These are phyloP conservation scores for Metschnikowia hibisci DNA, from an alignment of 805 yeast species.

Conservation along the genomic window DNA sequence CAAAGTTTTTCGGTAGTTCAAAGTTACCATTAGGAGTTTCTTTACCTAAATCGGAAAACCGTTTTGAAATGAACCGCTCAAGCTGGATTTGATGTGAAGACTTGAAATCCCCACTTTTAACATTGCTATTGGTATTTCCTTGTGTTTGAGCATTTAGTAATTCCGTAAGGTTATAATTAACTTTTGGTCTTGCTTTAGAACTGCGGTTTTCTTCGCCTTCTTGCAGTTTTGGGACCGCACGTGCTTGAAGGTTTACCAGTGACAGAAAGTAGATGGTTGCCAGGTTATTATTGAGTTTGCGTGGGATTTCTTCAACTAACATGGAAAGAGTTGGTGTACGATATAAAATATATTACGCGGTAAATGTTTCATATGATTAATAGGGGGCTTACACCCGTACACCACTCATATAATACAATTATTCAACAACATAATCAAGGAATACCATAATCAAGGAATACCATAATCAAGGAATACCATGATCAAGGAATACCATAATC, in stretches of 20 bases:
- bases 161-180: conserved; percentile 41
- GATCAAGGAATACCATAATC: too few relatives aligned
- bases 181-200: conserved; percentile 37
- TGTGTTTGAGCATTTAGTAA: conserved; percentile 42
- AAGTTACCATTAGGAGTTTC: conserved; percentile 30
- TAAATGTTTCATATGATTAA: neutral
- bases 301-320: conserved; percentile 45
- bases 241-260: conserved; percentile 38
- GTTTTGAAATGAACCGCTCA: conserved; percentile 35
- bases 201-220: conserved; percentile 20
- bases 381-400: conserved; percentile 3
- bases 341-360: neutral
- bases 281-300: conserved; percentile 24
- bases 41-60: conserved; percentile 33
- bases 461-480: too few relatives aligned
- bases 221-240: conserved; percentile 24
- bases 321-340: conserved; percentile 16
- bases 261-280: conserved; percentile 41
- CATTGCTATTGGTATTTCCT: conserved; percentile 22
- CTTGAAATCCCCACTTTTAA: conserved; percentile 33
- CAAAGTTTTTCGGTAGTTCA: conserved; percentile 41
- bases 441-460: too few relatives aligned
- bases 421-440: too few relatives aligned
- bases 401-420: too few relatives aligned
- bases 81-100: conserved; percentile 41